Base-by-base conservation (phyloP, 495 filamentous ascomycete species). In the Monascus purpureus region DNA sequence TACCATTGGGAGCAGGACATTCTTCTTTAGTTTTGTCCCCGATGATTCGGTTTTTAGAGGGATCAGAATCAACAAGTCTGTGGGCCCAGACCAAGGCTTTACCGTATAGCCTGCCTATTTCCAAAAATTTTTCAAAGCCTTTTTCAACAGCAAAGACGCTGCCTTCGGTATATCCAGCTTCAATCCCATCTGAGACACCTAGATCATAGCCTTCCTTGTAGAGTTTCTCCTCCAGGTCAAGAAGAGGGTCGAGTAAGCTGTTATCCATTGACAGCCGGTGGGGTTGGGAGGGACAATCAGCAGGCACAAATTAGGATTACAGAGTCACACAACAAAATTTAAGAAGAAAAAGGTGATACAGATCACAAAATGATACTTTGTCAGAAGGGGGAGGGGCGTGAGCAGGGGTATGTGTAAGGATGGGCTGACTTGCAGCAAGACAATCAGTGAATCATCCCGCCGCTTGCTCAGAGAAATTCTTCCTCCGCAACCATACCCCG, bases 81-180 rank as follows among this genome's bases (percentile, higher is more conserved):
- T 73, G 70, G 24, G 77, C 72, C 90, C 87, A 96, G 24, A 96
- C 70, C 1, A 77, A 53, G 2, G 80, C 73, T 46, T 72, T 76
- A n/a, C 90, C 86, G 43, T 87, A 80, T 13, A 99, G 49, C 33
- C 64, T 65, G 1, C 90, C 92, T 44, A 85, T 68, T 36, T 81
- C 75, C 9, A 75, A 41, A 43, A 83, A 93, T 56, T 93, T 95
- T 46, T 90, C 82, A 37, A 88, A 96, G 1, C 87, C 90, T 42
- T 90, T 92, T 46, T 92, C 80, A 2, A 96, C 68, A 0, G 88
- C 90, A 49, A 96, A 82, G 8, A 81, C 65, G 22, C 82, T 80
- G 24, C 92, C 92, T 68, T 99, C 90, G 28, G 79, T 72, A 17
- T 73, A 75, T 8, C 92, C 90, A 9, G 83, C 75, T 42, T 68